Percentiles rank a stretch among this genome's conserved stretches.
Conservation (phyloP, 495 filamentous ascomycete species). For the Trichoderma asperelloides region DNA sequence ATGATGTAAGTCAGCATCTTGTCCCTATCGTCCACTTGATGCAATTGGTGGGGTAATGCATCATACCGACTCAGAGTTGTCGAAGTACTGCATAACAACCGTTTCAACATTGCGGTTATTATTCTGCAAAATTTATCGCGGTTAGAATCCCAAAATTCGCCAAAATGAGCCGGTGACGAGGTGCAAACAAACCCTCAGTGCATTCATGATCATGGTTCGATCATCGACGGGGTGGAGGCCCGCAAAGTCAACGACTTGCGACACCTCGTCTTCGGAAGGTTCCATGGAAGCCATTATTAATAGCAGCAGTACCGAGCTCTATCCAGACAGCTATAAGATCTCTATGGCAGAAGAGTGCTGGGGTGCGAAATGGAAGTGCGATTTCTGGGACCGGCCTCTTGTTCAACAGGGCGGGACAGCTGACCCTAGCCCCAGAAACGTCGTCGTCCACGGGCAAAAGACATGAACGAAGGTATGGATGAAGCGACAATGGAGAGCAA, state of each 20-base stretch:
- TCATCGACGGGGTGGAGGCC: slow-evolving; percentile 22
- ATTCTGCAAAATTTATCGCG: slow-evolving; percentile 15
- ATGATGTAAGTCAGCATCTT: neutral
- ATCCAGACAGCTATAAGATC: neutral
- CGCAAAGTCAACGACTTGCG: slow-evolving; percentile 22
- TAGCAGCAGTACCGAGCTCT: neutral
- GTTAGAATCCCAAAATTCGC: neutral
- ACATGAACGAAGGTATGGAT: neutral
- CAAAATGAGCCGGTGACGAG: neutral
- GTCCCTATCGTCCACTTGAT: neutral
- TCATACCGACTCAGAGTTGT: slow-evolving; percentile 32
- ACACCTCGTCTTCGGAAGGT: slow-evolving; percentile 22
- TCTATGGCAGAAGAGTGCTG: neutral
- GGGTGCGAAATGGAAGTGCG: neutral
- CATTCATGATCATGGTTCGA: slow-evolving; percentile 18
- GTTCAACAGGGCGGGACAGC: neutral
- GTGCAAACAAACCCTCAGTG: slow-evolving; percentile 27
- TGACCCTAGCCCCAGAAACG: slow-evolving; percentile 1
- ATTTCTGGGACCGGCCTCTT: neutral
- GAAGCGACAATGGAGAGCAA: neutral
- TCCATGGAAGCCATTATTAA: slow-evolving; percentile 12
- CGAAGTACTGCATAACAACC: slow-evolving; percentile 38
- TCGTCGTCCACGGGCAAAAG: neutral
- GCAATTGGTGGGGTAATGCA: neutral
- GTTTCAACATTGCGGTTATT: slow-evolving; percentile 35